Base-by-base conservation (phyloP, 2,329 filamentous ascomycete genomes). In the Helicocarpus griseus region DNA sequence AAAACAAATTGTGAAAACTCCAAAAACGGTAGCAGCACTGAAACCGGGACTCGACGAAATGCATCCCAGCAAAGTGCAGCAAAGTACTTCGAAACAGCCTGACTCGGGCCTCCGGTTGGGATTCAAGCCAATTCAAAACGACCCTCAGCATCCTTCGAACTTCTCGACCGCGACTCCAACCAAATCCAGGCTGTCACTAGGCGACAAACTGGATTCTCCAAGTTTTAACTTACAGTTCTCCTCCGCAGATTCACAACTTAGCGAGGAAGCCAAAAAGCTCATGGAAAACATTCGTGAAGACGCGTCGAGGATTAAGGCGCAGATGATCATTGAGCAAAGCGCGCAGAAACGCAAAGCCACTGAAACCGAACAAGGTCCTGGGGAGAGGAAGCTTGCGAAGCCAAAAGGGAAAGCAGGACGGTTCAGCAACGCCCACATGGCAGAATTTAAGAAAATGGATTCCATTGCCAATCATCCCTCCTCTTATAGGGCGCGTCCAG, bases 391-490 rank as follows among this genome's bases (percentile, higher is more conserved):
- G 67, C 86, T 95, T 62, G 90, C 86, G 5, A 81, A 82, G 58
- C 82, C 90, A 11, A 94, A 85, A 71, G 83, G 87, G 59, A 90
- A 85, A 65, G 78, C 81, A 48, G 75, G 83, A 46, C 84, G 91
- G 43, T 97, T 85, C 71, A 95, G 88, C 65, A 85, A 89, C 56
- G 83, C 81, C 35, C 91, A 97, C 66, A 86, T 87, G 80, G 82
- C 84, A 47, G 81, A 91, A 63, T 96, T 97, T 73, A 88, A 88
- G 71, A 97, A 95, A 75, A 96, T 97, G 91, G 89, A 95, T 65
- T 96, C 90, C 1, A 96, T 97, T 63, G 87, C 82, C 40, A 84
- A 84, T 56, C 90, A 96, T 65, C 77, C 89, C 7, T 95, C 90
- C 9, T 80, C 85, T 14, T 93, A 77, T 72, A 59, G 81, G 73